Conservation (phyloP, 257 asterid genomes). For the Salvia rosmarinus region DNA sequence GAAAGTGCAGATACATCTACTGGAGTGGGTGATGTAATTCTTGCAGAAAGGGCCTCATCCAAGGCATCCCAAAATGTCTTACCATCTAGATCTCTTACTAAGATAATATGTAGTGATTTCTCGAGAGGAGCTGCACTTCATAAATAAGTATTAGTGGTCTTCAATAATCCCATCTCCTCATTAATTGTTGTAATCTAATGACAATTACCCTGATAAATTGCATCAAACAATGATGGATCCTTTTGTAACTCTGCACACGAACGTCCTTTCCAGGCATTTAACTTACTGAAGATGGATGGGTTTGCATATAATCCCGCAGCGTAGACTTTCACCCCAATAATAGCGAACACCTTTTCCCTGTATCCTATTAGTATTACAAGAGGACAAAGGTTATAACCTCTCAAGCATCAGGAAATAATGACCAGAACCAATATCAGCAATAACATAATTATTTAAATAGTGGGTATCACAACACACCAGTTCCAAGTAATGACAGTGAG, state of each 20-base stretch:
- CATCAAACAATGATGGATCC: slow-evolving; percentile 60
- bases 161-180: slow-evolving; percentile 16
- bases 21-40: slow-evolving; percentile 63
- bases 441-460: neutral
- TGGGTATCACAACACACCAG: slow-evolving; percentile 55
- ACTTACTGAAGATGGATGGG: slow-evolving; percentile 50
- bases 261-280: slow-evolving; percentile 70
- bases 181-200: neutral
- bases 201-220: slow-evolving; percentile 65
- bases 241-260: slow-evolving; percentile 58
- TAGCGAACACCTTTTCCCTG: slow-evolving; percentile 85
- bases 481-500: slow-evolving; percentile 71
- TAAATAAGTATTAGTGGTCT: slow-evolving; percentile 24
- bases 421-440: slow-evolving; percentile 20
- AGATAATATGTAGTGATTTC: slow-evolving; percentile 74
- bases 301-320: slow-evolving; percentile 79
- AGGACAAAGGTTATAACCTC: slow-evolving; percentile 20
- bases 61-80: slow-evolving; percentile 95
- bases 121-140: slow-evolving; percentile 72
- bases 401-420: slow-evolving; percentile 24
- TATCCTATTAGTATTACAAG: slow-evolving; percentile 54
- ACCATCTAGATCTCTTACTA: slow-evolving; percentile 90
- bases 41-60: slow-evolving; percentile 82
- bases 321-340: slow-evolving; percentile 89
- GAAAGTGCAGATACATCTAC: slow-evolving; percentile 72